Percentiles rank a stretch among this genome's conserved stretches.
Conservation (phyloP, 768 basidiomycete genomes). For the Postia placenta region DNA sequence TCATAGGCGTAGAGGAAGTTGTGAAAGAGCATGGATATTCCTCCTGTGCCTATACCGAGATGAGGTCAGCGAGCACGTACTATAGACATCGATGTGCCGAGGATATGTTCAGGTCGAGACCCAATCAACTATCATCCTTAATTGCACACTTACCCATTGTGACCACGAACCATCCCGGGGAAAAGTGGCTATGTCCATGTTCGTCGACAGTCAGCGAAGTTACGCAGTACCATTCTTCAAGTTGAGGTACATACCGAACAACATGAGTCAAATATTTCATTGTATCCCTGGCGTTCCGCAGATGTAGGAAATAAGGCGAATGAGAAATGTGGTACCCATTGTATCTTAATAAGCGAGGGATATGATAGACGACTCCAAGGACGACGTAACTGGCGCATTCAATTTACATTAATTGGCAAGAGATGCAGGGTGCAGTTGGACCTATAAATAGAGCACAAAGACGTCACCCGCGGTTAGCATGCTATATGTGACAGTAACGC, state of each 20-base stretch:
- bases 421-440: no score
- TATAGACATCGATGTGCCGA: not conserved
- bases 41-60: conserved; percentile 32
- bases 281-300: not conserved
- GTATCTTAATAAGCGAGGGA: no score
- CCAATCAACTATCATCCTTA: no score
- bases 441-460: no score
- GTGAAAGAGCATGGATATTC: conserved; percentile 49
- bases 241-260: not conserved
- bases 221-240: no score
- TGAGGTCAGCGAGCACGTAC: not conserved
- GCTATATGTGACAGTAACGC: no score
- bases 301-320: no score
- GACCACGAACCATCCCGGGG: conserved; percentile 50
- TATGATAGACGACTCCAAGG: not conserved
- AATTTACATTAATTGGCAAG: no score
- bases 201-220: no score
- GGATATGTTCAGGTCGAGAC: no score
- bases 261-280: not conserved
- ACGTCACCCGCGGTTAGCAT: no score
- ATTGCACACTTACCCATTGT: conserved; percentile 39
- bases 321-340: no score
- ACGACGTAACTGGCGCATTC: not conserved
- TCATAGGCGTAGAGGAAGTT: conserved; percentile 49
- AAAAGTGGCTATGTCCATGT: conserved; percentile 49